These are phyloP conservation scores for Austroboletus sp. DNA, from an alignment of 1,284 basidiomycete genomes.

Conservation along the genomic window DNA sequence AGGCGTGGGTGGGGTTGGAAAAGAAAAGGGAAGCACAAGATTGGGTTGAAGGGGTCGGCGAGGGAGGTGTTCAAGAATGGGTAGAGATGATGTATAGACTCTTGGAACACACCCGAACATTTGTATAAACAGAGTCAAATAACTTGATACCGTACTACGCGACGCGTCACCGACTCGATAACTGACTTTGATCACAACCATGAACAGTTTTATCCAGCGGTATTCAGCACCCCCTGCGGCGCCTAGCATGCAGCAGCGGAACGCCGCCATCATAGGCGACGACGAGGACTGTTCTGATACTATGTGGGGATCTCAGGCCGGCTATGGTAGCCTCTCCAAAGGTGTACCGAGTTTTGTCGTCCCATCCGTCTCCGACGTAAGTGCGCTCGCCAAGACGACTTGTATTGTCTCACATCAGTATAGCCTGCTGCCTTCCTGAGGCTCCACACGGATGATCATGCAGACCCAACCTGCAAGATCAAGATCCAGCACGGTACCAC, in stretches of 20 bases:
- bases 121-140: slow-evolving; percentile 23
- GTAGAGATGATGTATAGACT: slow-evolving; percentile 49
- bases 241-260: slow-evolving; percentile 42
- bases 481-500: slow-evolving; percentile 99
- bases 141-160: no score
- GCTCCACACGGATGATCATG: slow-evolving; percentile 87
- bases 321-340: slow-evolving; percentile 66
- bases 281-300: slow-evolving; percentile 59
- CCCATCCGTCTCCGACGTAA: slow-evolving; percentile 67
- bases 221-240: slow-evolving; percentile 53
- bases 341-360: slow-evolving; percentile 66
- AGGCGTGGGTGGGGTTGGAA: slow-evolving; percentile 56
- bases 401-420: slow-evolving; percentile 12
- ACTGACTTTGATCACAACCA: slow-evolving; percentile 36
- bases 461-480: slow-evolving; percentile 89
- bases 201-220: slow-evolving; percentile 70
- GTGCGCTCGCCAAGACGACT: slow-evolving; percentile 27
- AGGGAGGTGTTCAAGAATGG: slow-evolving; percentile 55
- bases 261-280: slow-evolving; percentile 44
- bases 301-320: slow-evolving; percentile 75
- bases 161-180: slow-evolving; percentile 2
- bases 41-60: slow-evolving; percentile 59
- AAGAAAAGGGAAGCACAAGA: slow-evolving; percentile 47
- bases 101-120: slow-evolving; percentile 33
- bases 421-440: slow-evolving; percentile 87